phyloP scores from a whole-genome alignment of 768 basidiomycete species.

The Rhizopogon vinicolor region DNA sequence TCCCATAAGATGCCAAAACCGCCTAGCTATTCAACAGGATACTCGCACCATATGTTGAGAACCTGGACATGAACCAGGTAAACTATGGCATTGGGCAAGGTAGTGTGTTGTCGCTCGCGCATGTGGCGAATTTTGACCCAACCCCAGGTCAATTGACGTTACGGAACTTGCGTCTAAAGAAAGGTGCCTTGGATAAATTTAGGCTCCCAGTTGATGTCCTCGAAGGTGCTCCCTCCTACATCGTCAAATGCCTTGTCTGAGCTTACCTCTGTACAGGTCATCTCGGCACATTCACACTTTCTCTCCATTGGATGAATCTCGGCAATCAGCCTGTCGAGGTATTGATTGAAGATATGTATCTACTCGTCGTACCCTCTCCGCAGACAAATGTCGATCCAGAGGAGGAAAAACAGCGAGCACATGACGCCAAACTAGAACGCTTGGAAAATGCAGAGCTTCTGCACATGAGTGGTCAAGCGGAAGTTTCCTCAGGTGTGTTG shows the following conservation, averaged over 20 bases:
- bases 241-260: not conserved
- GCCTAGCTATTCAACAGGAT: constrained; percentile 80
- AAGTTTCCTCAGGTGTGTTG: constrained; percentile 40
- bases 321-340: constrained; percentile 90
- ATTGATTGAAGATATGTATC: constrained; percentile 89
- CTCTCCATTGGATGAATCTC: constrained; percentile 85
- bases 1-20: not conserved
- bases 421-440: constrained; percentile 85
- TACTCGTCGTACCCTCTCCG: constrained; percentile 83
- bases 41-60: constrained; percentile 93
- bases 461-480: constrained; percentile 58
- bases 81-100: constrained; percentile 92
- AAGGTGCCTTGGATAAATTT: constrained; percentile 92
- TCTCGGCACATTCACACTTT: constrained; percentile 81
- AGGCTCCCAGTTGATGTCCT: constrained; percentile 91
- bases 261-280: constrained; percentile 47
- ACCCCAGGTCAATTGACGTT: constrained; percentile 69
- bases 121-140: constrained; percentile 5
- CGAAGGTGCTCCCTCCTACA: constrained; percentile 53
- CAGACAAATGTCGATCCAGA: constrained; percentile 65
- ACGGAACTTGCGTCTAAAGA: constrained; percentile 82
- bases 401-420: constrained; percentile 80
- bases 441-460: constrained; percentile 84
- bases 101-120: constrained; percentile 17
- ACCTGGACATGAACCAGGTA: constrained; percentile 91